Conservation (phyloP, 805 yeast genomes). For the Kluyveromyces siamensis region DNA sequence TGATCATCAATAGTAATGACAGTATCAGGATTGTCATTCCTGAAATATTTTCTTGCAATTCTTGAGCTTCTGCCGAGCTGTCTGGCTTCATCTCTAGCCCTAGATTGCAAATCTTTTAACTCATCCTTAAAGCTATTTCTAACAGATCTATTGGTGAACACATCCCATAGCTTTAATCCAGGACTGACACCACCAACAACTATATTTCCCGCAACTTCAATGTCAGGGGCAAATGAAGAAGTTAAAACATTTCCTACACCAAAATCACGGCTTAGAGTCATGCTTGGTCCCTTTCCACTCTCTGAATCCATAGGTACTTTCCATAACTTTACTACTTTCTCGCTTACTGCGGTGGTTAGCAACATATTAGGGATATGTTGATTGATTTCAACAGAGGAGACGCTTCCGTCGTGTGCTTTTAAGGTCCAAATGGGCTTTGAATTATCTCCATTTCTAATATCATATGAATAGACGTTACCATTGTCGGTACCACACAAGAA, state of each 20-base stretch:
- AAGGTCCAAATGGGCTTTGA: slow-evolving; percentile 81
- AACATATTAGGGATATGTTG: slow-evolving; percentile 59
- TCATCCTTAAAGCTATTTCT: slow-evolving; percentile 58
- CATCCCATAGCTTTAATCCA: slow-evolving; percentile 87
- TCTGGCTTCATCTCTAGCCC: slow-evolving; percentile 51
- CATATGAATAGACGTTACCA: slow-evolving; percentile 85
- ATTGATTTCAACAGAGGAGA: slow-evolving; percentile 72
- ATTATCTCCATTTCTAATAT: slow-evolving; percentile 52
- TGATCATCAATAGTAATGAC: slow-evolving; percentile 58
- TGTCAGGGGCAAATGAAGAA: slow-evolving; percentile 75
- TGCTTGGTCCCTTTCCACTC: slow-evolving; percentile 49
- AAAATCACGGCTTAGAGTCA: slow-evolving; percentile 85
- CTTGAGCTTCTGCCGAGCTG: slow-evolving; percentile 55
- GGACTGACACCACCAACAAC: slow-evolving; percentile 82
- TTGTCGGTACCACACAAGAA: slow-evolving; percentile 87
- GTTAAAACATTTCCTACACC: slow-evolving; percentile 90
- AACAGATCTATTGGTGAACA: slow-evolving; percentile 72
- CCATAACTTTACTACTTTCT: slow-evolving; percentile 82
- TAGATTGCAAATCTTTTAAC: slow-evolving; percentile 42
- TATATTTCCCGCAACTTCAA: slow-evolving; percentile 75
- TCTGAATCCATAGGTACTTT: slow-evolving; percentile 42
- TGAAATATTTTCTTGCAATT: slow-evolving; percentile 63
- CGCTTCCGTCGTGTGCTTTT: slow-evolving; percentile 95
- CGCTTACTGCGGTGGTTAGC: slow-evolving; percentile 87
- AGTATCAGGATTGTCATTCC: slow-evolving; percentile 39